Base-by-base conservation (phyloP, 2,329 filamentous ascomycete genomes). In the Blumeria hordei region DNA sequence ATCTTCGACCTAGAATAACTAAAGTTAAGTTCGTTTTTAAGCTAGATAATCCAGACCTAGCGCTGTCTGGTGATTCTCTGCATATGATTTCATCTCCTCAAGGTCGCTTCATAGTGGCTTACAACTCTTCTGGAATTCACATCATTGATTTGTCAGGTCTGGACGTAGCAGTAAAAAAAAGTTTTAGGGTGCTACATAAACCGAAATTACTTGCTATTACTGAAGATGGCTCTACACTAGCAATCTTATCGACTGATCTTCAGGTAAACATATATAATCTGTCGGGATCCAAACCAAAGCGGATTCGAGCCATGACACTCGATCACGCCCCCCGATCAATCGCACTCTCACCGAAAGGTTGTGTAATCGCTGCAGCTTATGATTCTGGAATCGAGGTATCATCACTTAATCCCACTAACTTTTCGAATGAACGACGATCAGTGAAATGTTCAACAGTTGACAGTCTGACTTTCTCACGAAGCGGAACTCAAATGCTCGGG, bases 341-440 rank as follows among this genome's bases (percentile, higher is more conserved):
- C 59, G 81, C 84, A 14, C 70, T 94, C 34, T 90, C 87, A 0
- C 85, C 87, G 1, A 85, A 83, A 59, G 86, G 85, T 28, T 80
- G 81, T 45, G 84, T 94, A 12, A 69, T 94, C 49, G 88, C 88
- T 28, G 83, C 86, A 14, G 87, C 87, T 7, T 93, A 88, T 66
- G 80, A 87, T 63, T 84, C 85, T 55, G 85, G 85, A n/a, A 88
- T 94, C 58, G 88, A 94, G 66, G 84, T 94, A 0, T 80, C 85
- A 33, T 84, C 86, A 5, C 70, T 94, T 41, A 77, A 77, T 51
- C 72, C 80, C 2, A 76, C 73, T 54, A 78, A 77, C 32, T 63
- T 81, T 33, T 67, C 76, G 11, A 83, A 77, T 0, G 82, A 88
- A 60, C 75, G 82, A 62, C 74, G 85, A 60, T 77, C 84, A 10